Conservation (phyloP, 1,284 basidiomycete species). For the Papiliotrema laurentii region DNA sequence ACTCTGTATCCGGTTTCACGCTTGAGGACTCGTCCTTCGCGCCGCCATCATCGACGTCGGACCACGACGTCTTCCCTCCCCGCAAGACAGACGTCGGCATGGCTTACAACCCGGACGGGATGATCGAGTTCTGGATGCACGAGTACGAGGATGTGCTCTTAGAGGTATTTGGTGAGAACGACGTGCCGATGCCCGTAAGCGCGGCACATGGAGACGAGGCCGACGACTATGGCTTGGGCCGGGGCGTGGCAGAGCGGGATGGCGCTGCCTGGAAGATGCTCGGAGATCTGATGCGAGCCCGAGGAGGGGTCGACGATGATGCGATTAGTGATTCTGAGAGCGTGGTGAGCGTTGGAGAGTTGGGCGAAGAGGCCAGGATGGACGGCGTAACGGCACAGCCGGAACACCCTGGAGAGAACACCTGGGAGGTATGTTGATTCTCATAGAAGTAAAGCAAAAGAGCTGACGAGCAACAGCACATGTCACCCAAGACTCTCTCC, state of each 20-base stretch:
- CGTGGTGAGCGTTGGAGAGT: constrained; percentile 77
- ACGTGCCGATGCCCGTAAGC: not conserved
- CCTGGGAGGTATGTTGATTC: constrained; percentile 75
- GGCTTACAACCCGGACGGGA: constrained; percentile 52
- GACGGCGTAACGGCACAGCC: constrained; percentile 62
- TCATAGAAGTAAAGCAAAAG: not conserved
- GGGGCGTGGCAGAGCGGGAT: constrained; percentile 23
- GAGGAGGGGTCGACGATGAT: constrained; percentile 21
- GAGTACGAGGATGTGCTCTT: constrained; percentile 54
- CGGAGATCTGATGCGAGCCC: constrained; percentile 36
- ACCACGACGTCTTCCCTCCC: constrained; percentile 53
- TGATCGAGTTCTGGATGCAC: constrained; percentile 53
- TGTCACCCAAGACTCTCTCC: constrained; percentile 89
- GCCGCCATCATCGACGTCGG: constrained; percentile 23
- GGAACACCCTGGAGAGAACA: constrained; percentile 56
- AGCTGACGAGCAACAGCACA: constrained; percentile 58
- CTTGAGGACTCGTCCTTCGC: constrained; percentile 27
- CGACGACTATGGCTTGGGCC: constrained; percentile 4
- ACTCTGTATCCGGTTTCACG: constrained; percentile 23
- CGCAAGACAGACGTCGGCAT: constrained; percentile 33
- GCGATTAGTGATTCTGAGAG: constrained; percentile 4
- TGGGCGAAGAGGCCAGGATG: constrained; percentile 68
- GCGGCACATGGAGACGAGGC: not conserved
- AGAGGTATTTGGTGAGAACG: constrained; percentile 50
- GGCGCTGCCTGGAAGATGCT: constrained; percentile 41